These are phyloP conservation scores for Aspergillus haitiensis DNA, from an alignment of 495 filamentous ascomycete species.

Conservation along the genomic window DNA sequence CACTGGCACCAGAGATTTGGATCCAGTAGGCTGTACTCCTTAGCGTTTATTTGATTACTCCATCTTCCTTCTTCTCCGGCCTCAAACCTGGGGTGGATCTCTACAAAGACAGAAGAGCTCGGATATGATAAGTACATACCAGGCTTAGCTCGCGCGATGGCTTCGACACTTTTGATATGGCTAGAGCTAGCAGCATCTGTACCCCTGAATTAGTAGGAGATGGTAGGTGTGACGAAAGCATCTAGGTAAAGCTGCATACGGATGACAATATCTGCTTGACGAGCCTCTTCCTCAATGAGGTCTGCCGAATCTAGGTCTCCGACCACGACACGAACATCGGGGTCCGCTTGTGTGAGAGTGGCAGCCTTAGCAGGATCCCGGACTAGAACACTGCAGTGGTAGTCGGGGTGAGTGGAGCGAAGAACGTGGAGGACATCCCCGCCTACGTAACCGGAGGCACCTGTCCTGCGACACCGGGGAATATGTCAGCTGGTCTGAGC, in stretches of 20 bases:
- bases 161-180: constrained; percentile 40
- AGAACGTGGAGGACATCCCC: constrained; percentile 62
- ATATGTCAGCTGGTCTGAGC: background rate
- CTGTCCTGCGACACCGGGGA: constrained; percentile 34
- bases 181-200: constrained; percentile 43
- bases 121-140: constrained; percentile 18
- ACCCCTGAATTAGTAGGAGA: background rate
- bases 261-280: constrained; percentile 50
- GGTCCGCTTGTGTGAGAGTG: constrained; percentile 49
- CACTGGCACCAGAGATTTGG: constrained; percentile 35
- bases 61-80: too few relatives aligned
- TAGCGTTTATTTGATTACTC: background rate
- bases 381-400: constrained; percentile 58
- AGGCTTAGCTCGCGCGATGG: constrained; percentile 39
- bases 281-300: constrained; percentile 42
- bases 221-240: background rate
- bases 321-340: constrained; percentile 43
- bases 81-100: too few relatives aligned
- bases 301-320: constrained; percentile 46
- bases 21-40: constrained; percentile 32
- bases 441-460: constrained; percentile 67
- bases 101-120: background rate
- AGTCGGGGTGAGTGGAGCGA: constrained; percentile 57
- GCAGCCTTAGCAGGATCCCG: constrained; percentile 60
- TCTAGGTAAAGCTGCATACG: constrained; percentile 33